Evolutionary conservation across 2,329 filamentous ascomycete species (phyloP).

Genomic region (Alternaria postmessia): DNA sequence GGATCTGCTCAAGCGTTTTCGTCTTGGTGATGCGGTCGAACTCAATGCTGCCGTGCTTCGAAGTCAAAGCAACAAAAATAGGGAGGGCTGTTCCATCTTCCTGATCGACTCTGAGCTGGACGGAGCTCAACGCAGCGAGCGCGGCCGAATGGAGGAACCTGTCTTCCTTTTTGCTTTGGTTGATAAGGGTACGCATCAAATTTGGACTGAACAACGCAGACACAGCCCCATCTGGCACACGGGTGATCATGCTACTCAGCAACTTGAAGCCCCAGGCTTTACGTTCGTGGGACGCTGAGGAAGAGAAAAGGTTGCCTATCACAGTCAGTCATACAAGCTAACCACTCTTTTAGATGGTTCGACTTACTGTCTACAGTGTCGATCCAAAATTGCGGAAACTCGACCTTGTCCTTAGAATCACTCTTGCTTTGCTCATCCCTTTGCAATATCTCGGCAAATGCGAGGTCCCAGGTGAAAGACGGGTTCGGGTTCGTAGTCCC

Average conservation of each 20-base stretch:
- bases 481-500: constrained; percentile 81
- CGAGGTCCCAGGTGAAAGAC: constrained; percentile 86
- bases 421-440: constrained; percentile 33
- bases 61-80: constrained; percentile 73
- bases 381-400: constrained; percentile 83
- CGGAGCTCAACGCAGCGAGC: constrained; percentile 74
- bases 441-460: constrained; percentile 61
- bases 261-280: constrained; percentile 93
- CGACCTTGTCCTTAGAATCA: constrained; percentile 48
- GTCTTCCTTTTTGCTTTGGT: constrained; percentile 48
- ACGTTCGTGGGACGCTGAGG: constrained; percentile 81
- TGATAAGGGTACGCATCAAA: constrained; percentile 66
- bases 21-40: constrained; percentile 88
- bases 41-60: constrained; percentile 73
- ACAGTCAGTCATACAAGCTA: constrained; percentile 15
- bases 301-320: constrained; percentile 81
- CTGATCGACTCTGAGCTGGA: constrained; percentile 70
- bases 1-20: constrained; percentile 80
- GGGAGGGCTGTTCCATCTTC: constrained; percentile 65
- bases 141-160: constrained; percentile 70
- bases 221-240: constrained; percentile 60
- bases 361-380: constrained; percentile 82
- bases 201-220: constrained; percentile 80
- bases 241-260: constrained; percentile 76
- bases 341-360: neutral